A percentile compares a stretch with the other conserved stretches of the same genome.
Conservation (phyloP, 1,284 basidiomycete species). For the Leccinum pachyderme region DNA sequence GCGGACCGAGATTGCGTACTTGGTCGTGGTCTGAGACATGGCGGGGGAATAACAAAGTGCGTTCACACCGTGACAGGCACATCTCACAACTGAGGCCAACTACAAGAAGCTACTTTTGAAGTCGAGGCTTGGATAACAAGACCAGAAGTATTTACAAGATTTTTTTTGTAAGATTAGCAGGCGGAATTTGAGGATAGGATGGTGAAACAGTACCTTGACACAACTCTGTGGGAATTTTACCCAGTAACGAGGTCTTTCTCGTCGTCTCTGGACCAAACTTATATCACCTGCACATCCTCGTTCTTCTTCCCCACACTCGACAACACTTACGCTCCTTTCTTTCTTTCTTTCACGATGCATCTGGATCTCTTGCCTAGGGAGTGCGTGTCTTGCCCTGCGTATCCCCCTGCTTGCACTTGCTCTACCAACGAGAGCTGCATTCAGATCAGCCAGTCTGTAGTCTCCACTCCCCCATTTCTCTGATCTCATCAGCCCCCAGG, state of each 20-base stretch:
- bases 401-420: constrained; percentile 53
- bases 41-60: background rate
- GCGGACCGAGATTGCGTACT: constrained; percentile 50
- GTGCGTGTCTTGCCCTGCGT: constrained; percentile 43
- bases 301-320: constrained; percentile 1
- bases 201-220: background rate
- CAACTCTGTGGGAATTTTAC: background rate
- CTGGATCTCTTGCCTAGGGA: constrained; percentile 46
- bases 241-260: background rate
- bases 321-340: constrained; percentile 35
- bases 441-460: constrained; percentile 54
- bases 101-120: background rate
- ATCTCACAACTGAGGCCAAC: background rate
- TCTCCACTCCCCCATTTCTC: constrained; percentile 1
- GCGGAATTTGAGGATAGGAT: background rate
- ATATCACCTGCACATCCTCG: constrained; percentile 7
- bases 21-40: constrained; percentile 7
- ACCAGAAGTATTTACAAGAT: background rate
- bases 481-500: constrained; percentile 38
- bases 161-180: background rate
- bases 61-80: background rate
- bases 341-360: constrained; percentile 43
- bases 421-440: constrained; percentile 53
- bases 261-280: constrained; percentile 1
- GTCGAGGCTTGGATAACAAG: background rate